Percentiles rank a stretch among this genome's conserved stretches.
These are phyloP conservation scores for Sanghuangporus weigelae DNA, from an alignment of 1,284 basidiomycete genomes.

Conservation along the genomic window DNA sequence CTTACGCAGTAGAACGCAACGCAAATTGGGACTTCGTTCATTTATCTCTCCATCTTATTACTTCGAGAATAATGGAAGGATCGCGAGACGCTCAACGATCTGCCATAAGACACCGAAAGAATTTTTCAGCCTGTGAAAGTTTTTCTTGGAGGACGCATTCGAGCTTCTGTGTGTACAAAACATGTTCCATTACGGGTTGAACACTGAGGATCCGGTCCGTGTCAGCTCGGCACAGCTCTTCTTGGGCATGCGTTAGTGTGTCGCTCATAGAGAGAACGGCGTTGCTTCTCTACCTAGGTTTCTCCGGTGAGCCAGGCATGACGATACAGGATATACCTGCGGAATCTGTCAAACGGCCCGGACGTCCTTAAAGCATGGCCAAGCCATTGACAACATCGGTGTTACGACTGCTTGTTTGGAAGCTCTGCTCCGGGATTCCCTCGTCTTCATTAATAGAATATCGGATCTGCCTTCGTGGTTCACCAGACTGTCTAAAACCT, in stretches of 20 bases:
- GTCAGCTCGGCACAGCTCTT: not conserved
- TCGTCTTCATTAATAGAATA: not conserved
- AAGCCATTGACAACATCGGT: not conserved
- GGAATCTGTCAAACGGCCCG: not conserved
- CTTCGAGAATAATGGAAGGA: not conserved
- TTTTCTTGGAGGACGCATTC: not conserved
- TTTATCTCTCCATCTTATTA: slow-evolving; percentile 2
- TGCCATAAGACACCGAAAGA: not conserved
- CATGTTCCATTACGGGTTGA: not conserved
- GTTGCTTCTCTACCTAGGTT: not conserved
- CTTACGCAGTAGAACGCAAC: not conserved
- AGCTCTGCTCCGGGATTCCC: not conserved
- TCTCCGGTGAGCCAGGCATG: not conserved
- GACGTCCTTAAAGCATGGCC: not conserved
- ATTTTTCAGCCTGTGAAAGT: not conserved
- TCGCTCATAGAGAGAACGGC: not conserved
- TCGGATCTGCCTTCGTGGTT: not conserved
- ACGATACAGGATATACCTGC: not conserved
- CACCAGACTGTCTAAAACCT: not conserved
- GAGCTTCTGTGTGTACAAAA: not conserved
- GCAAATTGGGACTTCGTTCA: not conserved
- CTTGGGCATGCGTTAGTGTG: too few species aligned
- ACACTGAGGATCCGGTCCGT: not conserved
- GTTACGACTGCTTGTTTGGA: not conserved
- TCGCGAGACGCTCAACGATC: not conserved